Base-by-base conservation (phyloP, 176 grass and related monocot species). In the Ensete glaucum region DNA sequence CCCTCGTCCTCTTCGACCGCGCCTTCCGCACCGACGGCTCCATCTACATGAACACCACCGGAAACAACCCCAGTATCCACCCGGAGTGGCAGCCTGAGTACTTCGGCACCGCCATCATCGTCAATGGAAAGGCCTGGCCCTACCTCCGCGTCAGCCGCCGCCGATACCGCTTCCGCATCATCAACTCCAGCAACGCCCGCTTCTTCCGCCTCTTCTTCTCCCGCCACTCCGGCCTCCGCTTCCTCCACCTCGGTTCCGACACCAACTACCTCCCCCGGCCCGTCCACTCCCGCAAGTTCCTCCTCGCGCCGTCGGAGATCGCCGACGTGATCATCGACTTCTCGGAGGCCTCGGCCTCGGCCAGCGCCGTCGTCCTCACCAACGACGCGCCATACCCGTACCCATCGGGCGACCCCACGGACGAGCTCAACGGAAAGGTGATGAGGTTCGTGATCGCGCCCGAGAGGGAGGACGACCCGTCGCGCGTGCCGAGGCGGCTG, bases 31-130 rank as follows among this genome's bases (percentile, higher is more conserved):
- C 64, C 69, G 81, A 81, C 64, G 91, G 91, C 2, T 54, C 73
- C 14, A 62, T 96, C 1, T 96, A 85, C 82, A 83, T 96, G 83
- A 96, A 96, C 81, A 19, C 23, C 73, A 91, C 88, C 0, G 91
- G 92, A 2, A 82, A 96, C 75, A 88, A 91, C 73, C 88, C 81
- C 2, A 10, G 11, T 7, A 80, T 91, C 59, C 92, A 96, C 66
- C 92, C 92, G 55, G 83, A 94, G 78, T 96, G 92, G 92, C 88
- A 89, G 80, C 92, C 92, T 11, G 92, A 96, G 82, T 96, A 89
- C 81, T 96, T 96, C 72, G 92, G 91, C 52, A 0, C 53, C 24
- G 85, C 77, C 52, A 29, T 96, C 27, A 22, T 81, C 15, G 88
- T 75, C 53, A 91, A 91, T 68, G 92, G 88, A 62, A 91, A 88